A percentile compares a stretch with the other conserved stretches of the same genome.
Evolutionary conservation across 169 alveolate genomes (phyloP).

Genomic region (Plasmodium vinckei): DNA sequence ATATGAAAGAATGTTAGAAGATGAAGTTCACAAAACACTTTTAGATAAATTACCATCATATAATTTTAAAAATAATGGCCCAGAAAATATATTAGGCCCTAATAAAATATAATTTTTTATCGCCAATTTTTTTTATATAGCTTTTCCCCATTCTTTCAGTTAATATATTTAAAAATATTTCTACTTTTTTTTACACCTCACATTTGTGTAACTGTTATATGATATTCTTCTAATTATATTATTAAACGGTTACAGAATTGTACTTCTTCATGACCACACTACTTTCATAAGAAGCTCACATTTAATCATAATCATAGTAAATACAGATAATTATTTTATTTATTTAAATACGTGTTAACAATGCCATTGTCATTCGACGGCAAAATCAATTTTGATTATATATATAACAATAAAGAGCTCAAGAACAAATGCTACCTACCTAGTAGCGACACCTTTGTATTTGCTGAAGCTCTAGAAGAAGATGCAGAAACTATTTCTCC

Average conservation of each 20-base stretch:
- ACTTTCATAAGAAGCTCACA: no score
- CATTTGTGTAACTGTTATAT: no score
- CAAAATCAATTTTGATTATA: constrained; percentile 66
- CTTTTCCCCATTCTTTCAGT: no score
- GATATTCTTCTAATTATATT: no score
- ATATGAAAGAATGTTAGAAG: constrained; percentile 86
- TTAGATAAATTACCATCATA: constrained; percentile 68
- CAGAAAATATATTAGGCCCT: constrained; percentile 75
- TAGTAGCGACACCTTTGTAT: constrained; percentile 84
- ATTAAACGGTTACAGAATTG: no score
- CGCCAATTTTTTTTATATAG: background rate
- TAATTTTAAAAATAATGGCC: constrained; percentile 69
- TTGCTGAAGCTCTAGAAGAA: constrained; percentile 77
- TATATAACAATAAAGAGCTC: constrained; percentile 59
- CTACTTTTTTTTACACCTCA: no score
- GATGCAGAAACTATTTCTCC: constrained; percentile 72
- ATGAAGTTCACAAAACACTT: constrained; percentile 73
- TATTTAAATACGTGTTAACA: constrained; percentile 2
- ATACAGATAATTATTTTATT: background rate
- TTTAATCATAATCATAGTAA: no score
- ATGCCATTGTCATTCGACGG: constrained; percentile 15
- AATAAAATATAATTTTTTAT: constrained; percentile 38
- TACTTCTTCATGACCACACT: no score
- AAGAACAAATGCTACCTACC: constrained; percentile 79
- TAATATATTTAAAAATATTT: no score